phyloP scores from a whole-genome alignment of 176 grass and related monocot species.

The Rhynchospora pubera region DNA sequence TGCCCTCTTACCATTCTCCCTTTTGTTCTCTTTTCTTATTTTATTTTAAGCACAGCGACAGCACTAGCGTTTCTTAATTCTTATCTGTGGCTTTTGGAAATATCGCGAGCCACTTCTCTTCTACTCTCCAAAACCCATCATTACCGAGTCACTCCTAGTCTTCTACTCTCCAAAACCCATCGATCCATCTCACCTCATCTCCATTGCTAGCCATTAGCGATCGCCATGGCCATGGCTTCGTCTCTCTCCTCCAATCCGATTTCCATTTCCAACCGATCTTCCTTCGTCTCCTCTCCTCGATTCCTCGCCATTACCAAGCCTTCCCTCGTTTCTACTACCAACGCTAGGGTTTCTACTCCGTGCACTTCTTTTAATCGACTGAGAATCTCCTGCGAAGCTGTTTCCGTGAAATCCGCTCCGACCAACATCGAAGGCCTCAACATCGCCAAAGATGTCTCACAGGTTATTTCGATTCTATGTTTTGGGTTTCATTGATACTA shows the following conservation, averaged over 20 bases:
- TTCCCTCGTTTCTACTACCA: background rate
- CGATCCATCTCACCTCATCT: background rate
- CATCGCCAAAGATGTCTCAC: conserved; percentile 74
- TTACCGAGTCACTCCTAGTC: no score
- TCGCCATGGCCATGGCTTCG: conserved; percentile 13
- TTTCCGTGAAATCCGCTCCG: conserved; percentile 23
- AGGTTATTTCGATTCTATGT: conserved; percentile 34
- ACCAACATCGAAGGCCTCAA: conserved; percentile 75
- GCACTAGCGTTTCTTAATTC: no score
- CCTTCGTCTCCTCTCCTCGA: background rate
- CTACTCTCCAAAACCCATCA: no score
- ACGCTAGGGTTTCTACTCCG: background rate
- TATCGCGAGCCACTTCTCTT: background rate
- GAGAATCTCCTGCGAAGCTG: conserved; percentile 38
- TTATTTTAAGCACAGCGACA: no score
- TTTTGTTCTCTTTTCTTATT: background rate
- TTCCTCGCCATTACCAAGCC: background rate
- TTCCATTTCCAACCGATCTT: background rate
- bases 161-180: background rate
- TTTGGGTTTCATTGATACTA: no score
- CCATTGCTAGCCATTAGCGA: background rate
- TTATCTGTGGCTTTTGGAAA: no score
- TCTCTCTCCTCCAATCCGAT: conserved; percentile 12
- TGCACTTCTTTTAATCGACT: background rate
- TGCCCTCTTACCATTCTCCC: background rate